Conservation (phyloP, 108 stramenopile genomes). For the Nannochloropsis gaditana region DNA sequence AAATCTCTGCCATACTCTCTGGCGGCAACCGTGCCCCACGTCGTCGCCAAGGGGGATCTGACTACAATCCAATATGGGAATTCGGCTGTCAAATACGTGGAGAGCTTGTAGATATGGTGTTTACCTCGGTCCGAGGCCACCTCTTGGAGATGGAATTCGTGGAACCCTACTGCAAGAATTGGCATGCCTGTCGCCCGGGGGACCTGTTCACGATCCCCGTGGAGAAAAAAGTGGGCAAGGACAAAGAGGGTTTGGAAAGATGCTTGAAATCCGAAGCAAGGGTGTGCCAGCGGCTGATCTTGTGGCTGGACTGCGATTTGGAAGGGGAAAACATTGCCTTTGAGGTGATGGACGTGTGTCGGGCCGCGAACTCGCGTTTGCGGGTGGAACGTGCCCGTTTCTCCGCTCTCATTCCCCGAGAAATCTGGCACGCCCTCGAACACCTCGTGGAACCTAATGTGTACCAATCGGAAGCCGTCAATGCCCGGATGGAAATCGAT, state of each 20-base stretch:
- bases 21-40: conserved; percentile 24
- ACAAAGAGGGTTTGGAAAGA: conserved; percentile 28
- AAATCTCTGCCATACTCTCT: conserved; percentile 63
- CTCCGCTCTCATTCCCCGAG: conserved; percentile 82
- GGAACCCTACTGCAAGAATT: conserved; percentile 64
- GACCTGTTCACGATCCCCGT: conserved; percentile 61
- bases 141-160: conserved; percentile 90
- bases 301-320: conserved; percentile 98
- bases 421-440: conserved; percentile 77
- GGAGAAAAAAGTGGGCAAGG: conserved; percentile 33
- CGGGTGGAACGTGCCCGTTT: conserved; percentile 85
- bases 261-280: conserved; percentile 42
- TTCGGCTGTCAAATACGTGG: conserved; percentile 30
- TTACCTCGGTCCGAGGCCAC: conserved; percentile 90
- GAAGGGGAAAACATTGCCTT: conserved; percentile 97
- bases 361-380: conserved; percentile 35
- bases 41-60: background rate
- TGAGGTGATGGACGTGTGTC: conserved; percentile 73
- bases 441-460: conserved; percentile 74
- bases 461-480: conserved; percentile 76
- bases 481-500: conserved; percentile 92
- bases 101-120: conserved; percentile 25
- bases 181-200: conserved; percentile 82
- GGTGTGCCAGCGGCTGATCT: conserved; percentile 64
- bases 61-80: conserved; percentile 49